These are phyloP conservation scores for Fusarium sp. DNA, from an alignment of 2,329 filamentous ascomycete species.

Conservation along the genomic window DNA sequence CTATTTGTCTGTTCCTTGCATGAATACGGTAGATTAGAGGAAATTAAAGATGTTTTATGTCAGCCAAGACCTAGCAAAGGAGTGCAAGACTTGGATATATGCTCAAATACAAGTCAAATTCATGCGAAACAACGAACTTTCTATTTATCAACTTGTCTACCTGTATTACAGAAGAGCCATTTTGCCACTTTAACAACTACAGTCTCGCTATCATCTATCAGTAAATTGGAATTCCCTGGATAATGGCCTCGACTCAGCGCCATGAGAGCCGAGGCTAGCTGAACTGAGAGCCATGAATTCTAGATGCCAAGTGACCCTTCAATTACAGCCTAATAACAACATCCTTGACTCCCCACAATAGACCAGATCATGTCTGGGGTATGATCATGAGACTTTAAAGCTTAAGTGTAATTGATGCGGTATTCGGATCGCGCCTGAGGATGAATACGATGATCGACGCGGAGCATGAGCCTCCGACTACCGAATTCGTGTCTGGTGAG, in stretches of 20 bases:
- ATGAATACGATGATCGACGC: not conserved
- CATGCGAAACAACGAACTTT: not conserved
- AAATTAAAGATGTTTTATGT: not conserved
- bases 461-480: not conserved
- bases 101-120: too few species aligned
- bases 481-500: not conserved
- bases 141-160: too few species aligned
- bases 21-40: not conserved
- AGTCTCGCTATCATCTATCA: not conserved
- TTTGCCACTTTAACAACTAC: accelerated
- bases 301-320: not conserved
- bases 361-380: not conserved
- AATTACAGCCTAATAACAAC: conserved; percentile 4
- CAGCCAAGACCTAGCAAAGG: not conserved
- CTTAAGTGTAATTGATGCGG: not conserved
- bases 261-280: not conserved
- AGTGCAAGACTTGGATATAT: not conserved
- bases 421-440: not conserved
- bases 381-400: not conserved
- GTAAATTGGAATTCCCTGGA: too few species aligned
- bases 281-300: not conserved
- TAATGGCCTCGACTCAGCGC: not conserved
- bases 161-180: accelerated
- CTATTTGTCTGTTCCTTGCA: not conserved
- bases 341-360: not conserved